Conservation (phyloP, 495 filamentous ascomycete species). For the Sabuloglossum arenarium region DNA sequence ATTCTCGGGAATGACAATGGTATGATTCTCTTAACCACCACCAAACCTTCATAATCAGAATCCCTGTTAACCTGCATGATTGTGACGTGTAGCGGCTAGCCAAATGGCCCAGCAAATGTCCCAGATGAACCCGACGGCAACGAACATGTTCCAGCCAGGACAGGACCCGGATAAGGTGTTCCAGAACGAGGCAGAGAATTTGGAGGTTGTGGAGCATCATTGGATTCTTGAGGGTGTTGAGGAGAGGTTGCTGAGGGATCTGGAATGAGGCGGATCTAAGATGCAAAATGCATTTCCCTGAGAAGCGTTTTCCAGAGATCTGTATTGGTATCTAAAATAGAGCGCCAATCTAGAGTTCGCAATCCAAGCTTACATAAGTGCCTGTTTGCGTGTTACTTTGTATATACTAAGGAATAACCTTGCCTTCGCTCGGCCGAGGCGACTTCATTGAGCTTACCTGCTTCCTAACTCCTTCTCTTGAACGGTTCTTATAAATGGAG, state of each 20-base stretch:
- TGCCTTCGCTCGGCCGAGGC: too few relatives aligned
- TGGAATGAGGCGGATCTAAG: neutral
- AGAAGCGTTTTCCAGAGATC: too few relatives aligned
- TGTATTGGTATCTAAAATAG: too few relatives aligned
- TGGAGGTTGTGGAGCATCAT: constrained; percentile 84
- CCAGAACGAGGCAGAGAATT: constrained; percentile 73
- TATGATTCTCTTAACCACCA: constrained; percentile 21
- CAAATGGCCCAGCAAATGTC: constrained; percentile 93
- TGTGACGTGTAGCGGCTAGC: constrained; percentile 45
- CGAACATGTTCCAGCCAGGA: constrained; percentile 75
- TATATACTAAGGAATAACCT: too few relatives aligned
- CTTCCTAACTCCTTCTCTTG: too few relatives aligned
- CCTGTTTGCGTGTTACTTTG: too few relatives aligned
- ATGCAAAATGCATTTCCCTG: too few relatives aligned
- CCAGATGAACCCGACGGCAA: constrained; percentile 48
- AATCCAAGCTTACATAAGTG: too few relatives aligned
- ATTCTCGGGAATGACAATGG: constrained; percentile 88
- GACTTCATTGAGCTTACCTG: too few relatives aligned
- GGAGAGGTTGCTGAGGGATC: constrained; percentile 41
- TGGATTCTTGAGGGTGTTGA: constrained; percentile 77
- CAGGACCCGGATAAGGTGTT: constrained; percentile 92
- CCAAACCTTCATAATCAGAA: neutral
- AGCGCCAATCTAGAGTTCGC: too few relatives aligned
- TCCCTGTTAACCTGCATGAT: neutral
- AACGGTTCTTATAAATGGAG: too few relatives aligned